Base-by-base conservation (phyloP, 2,329 filamentous ascomycete species). In the Diaporthe citri region DNA sequence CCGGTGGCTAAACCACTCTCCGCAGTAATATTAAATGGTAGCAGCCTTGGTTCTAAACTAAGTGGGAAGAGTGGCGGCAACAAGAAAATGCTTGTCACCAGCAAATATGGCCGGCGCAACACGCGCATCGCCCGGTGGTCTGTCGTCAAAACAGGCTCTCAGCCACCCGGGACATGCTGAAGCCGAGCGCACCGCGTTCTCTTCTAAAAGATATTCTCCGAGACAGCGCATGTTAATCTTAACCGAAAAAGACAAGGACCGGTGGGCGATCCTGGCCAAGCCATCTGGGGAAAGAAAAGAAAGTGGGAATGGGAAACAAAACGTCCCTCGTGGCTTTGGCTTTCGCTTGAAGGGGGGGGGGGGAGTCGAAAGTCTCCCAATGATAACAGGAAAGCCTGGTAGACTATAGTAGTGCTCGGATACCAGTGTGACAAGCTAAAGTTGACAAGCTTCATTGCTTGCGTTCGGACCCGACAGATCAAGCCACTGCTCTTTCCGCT, bases 81-180 rank as follows among this genome's bases (percentile, higher is more conserved):
- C 7, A 17, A 52, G 48, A 55, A 36, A 51, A 25, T 6, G 25
- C 22, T 28, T 51, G 52, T 67, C 3, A 52, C 62, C 62, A 36
- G 22, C 39, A 31, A 1, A 6, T 31, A 64, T n/a, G 20, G 28
- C 60, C 9, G 12, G 62, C 62, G 62, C 31, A 36, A 67, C 13
- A 20, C 62, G 43, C 62, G 62, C 62, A 7, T 36, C 60, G 17
- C 28, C 25, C 25, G 5, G 46, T 7, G 15, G 17, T 36, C 22
- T 15, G 62, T 51, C 62, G 62, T 67, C 62, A 67, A 67, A 67
- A 36, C 62, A 67, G 62, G 31, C 43, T 67, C 62, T 52, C 43
- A 67, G 62, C 62, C 62, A 67, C 62, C 62, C 62, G 62, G 62
- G 62, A 52, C 20, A 22, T 36, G 62, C 62, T 67, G 62, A 39